Base-by-base conservation (phyloP, 2,329 filamentous ascomycete species). In the Xylaria sp. region DNA sequence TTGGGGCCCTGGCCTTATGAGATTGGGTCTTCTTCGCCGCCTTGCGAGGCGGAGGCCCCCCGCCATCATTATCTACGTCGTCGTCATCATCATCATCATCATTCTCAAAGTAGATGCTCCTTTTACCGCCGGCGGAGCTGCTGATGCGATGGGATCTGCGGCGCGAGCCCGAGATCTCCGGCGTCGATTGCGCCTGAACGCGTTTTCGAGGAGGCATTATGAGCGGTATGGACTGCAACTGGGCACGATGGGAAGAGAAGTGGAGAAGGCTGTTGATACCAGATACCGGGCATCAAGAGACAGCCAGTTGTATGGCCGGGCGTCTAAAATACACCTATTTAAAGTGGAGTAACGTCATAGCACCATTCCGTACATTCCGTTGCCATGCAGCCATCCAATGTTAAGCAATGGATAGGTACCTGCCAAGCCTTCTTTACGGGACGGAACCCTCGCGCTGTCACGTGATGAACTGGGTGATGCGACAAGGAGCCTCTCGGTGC, bases 21-120 rank as follows among this genome's bases (percentile, higher is more conserved):
- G 41, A 44, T 4, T 41, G n/a, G 17, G 44, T 59, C 46, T 61
- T 59, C 46, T 61, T 64, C 7, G 47, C 44, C 21, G 39, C 34
- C 41, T 64, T 64, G 16, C 56, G 59, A 20, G 63, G 61, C 1
- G 60, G 61, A 2, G 42, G 26, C 21, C 11, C 60, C 0, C 51
- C 57, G 1, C 56, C 20, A 13, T 34, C 2, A 43, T 43, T 40
- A 26, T 48, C 44, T 16, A 50, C 56, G 4, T 66, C 61, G 2
- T 61, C 55, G 17, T 60, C 55, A 17, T 66, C 63, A 20, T 62
- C 58, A 39, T 52, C 56, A 40, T 62, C 61, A 51, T 64, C 63
- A 46, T 56, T 65, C 52, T 81, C 79, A 63, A 83, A 83, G 64
- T 83, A 84, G 17, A 68, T 70, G 69, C 80, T 83, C 70, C 75